Evolutionary conservation across 108 stramenopile species (phyloP).

Genomic region (Nitzschia inconspicua): DNA sequence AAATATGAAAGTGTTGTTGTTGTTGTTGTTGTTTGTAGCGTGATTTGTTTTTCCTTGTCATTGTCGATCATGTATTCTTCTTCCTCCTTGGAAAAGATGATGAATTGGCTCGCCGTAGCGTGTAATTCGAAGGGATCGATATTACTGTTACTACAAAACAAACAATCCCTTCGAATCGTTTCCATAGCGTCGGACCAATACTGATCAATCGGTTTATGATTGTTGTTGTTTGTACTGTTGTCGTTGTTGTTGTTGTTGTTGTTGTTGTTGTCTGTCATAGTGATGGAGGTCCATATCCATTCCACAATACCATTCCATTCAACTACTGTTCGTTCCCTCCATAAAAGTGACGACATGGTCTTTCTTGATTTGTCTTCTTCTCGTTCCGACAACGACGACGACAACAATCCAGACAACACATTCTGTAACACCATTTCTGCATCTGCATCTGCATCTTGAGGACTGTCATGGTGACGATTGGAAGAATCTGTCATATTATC

Average conservation of each 20-base stretch:
- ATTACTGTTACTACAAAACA: not conserved
- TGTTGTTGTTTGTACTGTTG: not conserved
- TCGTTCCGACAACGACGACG: no score
- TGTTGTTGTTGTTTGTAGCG: not conserved
- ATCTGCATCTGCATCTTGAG: not conserved
- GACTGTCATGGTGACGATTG: no score
- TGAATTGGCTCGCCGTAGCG: slow-evolving; percentile 19
- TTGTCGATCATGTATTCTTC: not conserved
- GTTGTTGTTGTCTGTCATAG: not conserved
- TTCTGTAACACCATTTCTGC: slow-evolving; percentile 1
- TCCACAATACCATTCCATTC: no score
- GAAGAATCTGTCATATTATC: no score
- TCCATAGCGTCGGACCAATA: not conserved
- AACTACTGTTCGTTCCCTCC: no score
- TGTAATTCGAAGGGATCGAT: slow-evolving; percentile 32
- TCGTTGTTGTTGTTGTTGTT: not conserved
- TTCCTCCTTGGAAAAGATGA: slow-evolving; percentile 22
- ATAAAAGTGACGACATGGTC: no score
- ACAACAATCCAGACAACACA: slow-evolving; percentile 2
- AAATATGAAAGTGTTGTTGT: slow-evolving; percentile 6
- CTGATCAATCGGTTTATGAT: not conserved
- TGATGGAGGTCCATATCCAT: no score
- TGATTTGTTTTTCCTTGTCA: not conserved
- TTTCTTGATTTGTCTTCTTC: no score
- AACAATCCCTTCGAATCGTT: not conserved